Evolutionary conservation across 495 filamentous ascomycete species (phyloP), one percentile per base, ranked within the genome.

Genomic region (Xylaria longipes): DNA sequence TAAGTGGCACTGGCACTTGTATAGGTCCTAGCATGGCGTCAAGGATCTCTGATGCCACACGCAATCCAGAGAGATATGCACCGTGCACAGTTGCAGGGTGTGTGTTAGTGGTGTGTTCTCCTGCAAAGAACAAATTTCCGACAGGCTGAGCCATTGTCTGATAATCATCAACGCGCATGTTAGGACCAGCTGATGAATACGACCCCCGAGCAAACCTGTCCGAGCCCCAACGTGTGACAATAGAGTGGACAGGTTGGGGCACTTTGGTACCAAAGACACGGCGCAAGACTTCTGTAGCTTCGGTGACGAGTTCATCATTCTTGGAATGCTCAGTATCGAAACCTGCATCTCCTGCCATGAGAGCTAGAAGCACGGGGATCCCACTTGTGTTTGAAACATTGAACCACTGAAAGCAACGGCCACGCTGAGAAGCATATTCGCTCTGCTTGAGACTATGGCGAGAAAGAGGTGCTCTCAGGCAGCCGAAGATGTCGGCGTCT

Each of bases 41-140:
- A 60, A 97, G 85, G 1, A 98, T 86, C 70, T 98, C 94, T 22
- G 92, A 88, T 3, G 97, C 96, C 5, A 92, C 95, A 22, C 95
- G 90, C 4, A 98, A 85, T 11, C 96, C 96, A 9, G 94, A 97
- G 27, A 99, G 89, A 79, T 97, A 99, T 7, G 96, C 96, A 8
- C 96, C 96, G 74, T 99, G 96, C 1, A 98, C 96, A 6, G 96
- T 98, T 35, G 96, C 96, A 11, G 96, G 96, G 80, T 99, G 95
- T 3, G 94, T 97, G 58, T 93, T 94, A 79, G 92, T 97, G 4
- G 96, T 98, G 48, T 96, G 95, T 82, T 99, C 96, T 31, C 96
- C 96, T 5, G 97, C 96, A 81, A 99, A 99, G 83, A 95, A 94
- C 22, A 99, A 83, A 70, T 96, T 97, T 46, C 93, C 94, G 58